Base-by-base conservation (phyloP, 441 rosid species). In the Biscutella laevigata region DNA sequence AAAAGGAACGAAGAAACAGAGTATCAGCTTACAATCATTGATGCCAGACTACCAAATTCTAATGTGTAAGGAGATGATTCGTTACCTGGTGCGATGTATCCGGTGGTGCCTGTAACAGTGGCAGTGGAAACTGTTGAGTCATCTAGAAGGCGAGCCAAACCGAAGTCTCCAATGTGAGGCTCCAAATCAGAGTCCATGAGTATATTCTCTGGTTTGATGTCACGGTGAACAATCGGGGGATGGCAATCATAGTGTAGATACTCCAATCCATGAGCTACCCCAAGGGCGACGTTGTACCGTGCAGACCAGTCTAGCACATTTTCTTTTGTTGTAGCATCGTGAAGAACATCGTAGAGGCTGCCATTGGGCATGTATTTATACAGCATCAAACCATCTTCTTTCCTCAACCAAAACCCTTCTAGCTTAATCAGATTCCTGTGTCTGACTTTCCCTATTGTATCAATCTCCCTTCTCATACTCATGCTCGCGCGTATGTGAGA, bases 21-120 rank as follows among this genome's bases (percentile, higher is more conserved):
- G 36, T 24, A 28, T n/a, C n/a, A n/a, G n/a, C n/a, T n/a, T n/a
- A n/a, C n/a, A n/a, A n/a, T n/a, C n/a, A n/a, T n/a, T n/a, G n/a
- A n/a, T n/a, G n/a, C n/a, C n/a, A 35, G 15, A 34, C 4, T 12
- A 54, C 26, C 34, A 30, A 59, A 12, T 54, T 42, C 28, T 32
- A 15, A 14, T 4, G 16, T 35, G 5, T 36, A 6, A 19, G 24
- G 44, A 22, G 38, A 27, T 11, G 33, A 27, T 70, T 2, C 4
- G 24, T 53, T 70, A 83, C 95, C 95, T 50, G 97, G 95, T 36
- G 94, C 94, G 0, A 82, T 82, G 52, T 89, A 82, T 4, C 94
- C 97, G 10, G 75, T 50, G 8, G 97, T 89, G 28, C 95, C 95
- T 5, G 65, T 66, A 44, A 83, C 66, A 6, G 68, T 13, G n/a